A percentile compares a stretch with the other conserved stretches of the same genome.
phyloP scores from a whole-genome alignment of 345 rosid species.

The Gossypium longicalyx region DNA sequence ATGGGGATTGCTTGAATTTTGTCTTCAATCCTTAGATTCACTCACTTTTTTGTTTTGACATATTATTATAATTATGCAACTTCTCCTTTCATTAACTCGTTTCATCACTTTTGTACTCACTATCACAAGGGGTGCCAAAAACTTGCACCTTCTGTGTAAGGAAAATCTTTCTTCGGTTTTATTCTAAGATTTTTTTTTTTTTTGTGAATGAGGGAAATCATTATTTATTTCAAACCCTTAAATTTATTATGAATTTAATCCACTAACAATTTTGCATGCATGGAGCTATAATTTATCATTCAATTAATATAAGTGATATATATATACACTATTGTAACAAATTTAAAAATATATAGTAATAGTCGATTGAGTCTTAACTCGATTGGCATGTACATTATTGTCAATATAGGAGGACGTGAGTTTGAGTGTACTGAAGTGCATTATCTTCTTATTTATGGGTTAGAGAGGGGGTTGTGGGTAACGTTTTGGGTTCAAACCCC shows the following conservation, averaged over 20 bases:
- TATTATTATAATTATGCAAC: background rate
- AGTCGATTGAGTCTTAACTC: no score
- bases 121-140: conserved; percentile 3
- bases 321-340: no score
- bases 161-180: conserved; percentile 6
- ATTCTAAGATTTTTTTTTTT: background rate
- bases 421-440: fast-evolving
- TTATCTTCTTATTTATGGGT: no score
- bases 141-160: background rate
- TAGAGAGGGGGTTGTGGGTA: no score
- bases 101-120: conserved; percentile 14
- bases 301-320: background rate
- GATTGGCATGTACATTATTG: fast-evolving
- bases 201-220: background rate
- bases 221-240: background rate
- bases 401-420: no score
- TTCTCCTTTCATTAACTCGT: conserved; percentile 6
- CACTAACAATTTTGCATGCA: background rate
- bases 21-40: conserved; percentile 1
- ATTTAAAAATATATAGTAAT: no score
- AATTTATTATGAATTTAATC: background rate
- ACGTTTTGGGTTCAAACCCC: no score
- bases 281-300: background rate
- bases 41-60: background rate
- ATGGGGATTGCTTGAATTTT: background rate